A percentile compares a stretch with the other conserved stretches of the same genome.
Conservation (phyloP, 2,329 filamentous ascomycete species). For the Claviceps sp. region DNA sequence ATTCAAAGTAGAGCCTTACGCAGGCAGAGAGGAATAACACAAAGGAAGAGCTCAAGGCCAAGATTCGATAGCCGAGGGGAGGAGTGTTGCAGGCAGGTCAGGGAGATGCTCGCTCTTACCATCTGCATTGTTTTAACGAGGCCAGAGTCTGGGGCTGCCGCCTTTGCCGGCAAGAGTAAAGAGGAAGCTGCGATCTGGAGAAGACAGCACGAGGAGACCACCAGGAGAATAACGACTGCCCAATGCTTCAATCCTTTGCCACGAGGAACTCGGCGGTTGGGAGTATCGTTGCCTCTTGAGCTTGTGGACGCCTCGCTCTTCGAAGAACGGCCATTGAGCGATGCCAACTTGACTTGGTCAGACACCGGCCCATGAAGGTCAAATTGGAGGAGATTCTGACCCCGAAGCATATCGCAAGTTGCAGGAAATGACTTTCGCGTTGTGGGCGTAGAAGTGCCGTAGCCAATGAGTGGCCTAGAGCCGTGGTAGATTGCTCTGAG, state of each 20-base stretch:
- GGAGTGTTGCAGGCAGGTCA: slow-evolving; percentile 1
- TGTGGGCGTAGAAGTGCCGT: background rate
- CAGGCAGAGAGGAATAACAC: slow-evolving; percentile 3
- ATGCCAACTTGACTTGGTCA: background rate
- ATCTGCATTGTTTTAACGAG: background rate
- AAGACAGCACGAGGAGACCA: no score
- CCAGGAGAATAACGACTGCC: background rate
- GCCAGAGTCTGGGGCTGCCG: background rate
- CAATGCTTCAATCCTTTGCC: background rate
- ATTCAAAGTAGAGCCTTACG: slow-evolving; percentile 4
- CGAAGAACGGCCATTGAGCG: background rate
- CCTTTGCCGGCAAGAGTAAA: background rate
- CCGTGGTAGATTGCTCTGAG: background rate
- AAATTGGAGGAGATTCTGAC: background rate
- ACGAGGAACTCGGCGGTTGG: background rate
- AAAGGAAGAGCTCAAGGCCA: background rate
- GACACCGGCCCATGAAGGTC: background rate
- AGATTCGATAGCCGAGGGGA: slow-evolving; percentile 1
- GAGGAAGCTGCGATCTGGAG: slow-evolving; percentile 5
- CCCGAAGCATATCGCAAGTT: background rate
- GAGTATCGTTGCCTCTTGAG: background rate
- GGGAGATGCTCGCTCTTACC: slow-evolving; percentile 5
- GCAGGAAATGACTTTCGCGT: background rate
- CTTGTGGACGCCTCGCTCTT: background rate
- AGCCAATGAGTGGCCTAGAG: background rate